Evolutionary conservation across 306 rosid genomes (phyloP), one percentile per base, ranked within the genome.

Genomic region (Trichosanthes cucumerina): DNA sequence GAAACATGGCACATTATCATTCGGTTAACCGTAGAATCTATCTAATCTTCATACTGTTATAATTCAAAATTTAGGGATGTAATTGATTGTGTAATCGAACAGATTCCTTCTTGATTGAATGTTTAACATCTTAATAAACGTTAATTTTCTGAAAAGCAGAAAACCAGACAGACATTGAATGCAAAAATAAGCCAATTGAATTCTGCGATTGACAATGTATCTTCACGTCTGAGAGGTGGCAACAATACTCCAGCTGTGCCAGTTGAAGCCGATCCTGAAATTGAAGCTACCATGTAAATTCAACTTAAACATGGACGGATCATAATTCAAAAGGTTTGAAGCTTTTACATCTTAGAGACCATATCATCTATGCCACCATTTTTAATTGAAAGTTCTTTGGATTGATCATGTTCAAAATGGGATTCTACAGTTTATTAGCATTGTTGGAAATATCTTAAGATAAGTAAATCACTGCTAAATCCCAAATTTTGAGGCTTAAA

Each of bases 201-300:
- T 79, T 91, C 97, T 11, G 97, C 99, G 82, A 95, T 95, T 74
- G 99, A 95, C 84, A 92, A 95, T 41, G 94, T 95, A 69, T 92
- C 96, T 81, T 92, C 97, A 13, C 97, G 96, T 76, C 85, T 92
- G 87, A 92, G 97, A 87, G 97, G 97, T 64, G 91, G 93, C 80
- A 95, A 86, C 59, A 92, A 81, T 21, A 81, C 78, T 23, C 92
- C 97, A n/a, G 54, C 74, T 24, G 86, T 80, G 34, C 88, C 86
- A 34, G 69, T 84, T 52, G 91, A 88, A 88, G 84, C 6, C 21
- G 97, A 95, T 83, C 93, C 97, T 43, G 97, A 91, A 82, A 83
- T 86, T 50, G 97, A 90, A 87, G 97, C 92, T 64, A 87, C 91
- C 82, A 54, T 86, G 75, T 92, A 90, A 90, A 80, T 71, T 31